Base-by-base conservation (phyloP, 1,139 yeast genomes). In the Geotrichum macrosporum region DNA sequence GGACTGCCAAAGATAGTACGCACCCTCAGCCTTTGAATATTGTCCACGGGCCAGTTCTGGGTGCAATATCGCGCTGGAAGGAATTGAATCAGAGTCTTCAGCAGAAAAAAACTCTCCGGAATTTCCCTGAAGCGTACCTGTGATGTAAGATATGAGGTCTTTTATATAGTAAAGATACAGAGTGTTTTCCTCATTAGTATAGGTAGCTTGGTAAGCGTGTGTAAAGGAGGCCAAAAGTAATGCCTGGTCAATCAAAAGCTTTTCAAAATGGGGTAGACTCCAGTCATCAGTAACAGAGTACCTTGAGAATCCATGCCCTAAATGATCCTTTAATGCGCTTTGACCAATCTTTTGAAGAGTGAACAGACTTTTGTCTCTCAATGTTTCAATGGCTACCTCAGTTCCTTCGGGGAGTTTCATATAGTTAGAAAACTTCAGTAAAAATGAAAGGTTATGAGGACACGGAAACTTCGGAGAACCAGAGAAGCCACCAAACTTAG, bases 241-340 rank as follows among this genome's bases (percentile, higher is more conserved):
- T 0, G 69, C 67, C 49, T 69, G 72, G 38, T 67, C 72, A 43
- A 62, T 61, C 22, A 68, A 60, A 62, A 66, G 64, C 51, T 69
- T 69, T 42, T 67, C 71, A 53, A 69, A 67, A 44, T 66, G 69
- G 3, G 73, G 73, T 40, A 69, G 51, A 34, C 61, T 62, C 72
- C 72, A 69, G 48, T 69, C 72, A 5, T 60, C 63, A 5, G 71
- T 65, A n/a, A 66, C 66, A 0, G 71, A 65, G 52, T 67, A 68
- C 27, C 69, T 47, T n/a, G 66, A 56, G 47, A 67, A 65, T 10
- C 73, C 73, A 30, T 62, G 53, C 4, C 69, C 69, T 10, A 69
- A 47, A 46, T 64, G 69, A 52, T 69, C 73, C 45, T 65, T 67
- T 15, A 67, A 60, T 1, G 72, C 73, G 10, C 72, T 67, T 13